Evolutionary conservation across 2,329 filamentous ascomycete genomes (phyloP).

Genomic region (Chaetomiaceae sp.): DNA sequence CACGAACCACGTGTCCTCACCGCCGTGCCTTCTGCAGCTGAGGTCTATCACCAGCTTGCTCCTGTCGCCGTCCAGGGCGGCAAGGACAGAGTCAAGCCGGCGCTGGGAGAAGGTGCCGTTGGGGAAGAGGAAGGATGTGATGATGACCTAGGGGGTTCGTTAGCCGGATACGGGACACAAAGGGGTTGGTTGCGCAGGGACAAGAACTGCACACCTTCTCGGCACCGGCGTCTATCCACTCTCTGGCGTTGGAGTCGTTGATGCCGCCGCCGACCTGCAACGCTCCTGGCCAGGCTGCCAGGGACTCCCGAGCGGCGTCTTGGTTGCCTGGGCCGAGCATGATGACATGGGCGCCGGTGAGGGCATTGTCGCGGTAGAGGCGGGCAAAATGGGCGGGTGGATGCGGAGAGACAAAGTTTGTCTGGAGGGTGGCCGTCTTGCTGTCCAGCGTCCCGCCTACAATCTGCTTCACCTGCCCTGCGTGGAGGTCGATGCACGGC

Average conservation of each 20-base stretch:
- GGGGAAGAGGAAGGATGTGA: conserved; percentile 93
- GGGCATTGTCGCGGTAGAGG: conserved; percentile 70
- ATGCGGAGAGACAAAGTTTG: conserved; percentile 85
- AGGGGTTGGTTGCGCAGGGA: too few species aligned
- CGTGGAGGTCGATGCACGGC: conserved; percentile 94
- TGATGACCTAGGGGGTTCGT: conserved; percentile 67
- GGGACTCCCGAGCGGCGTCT: conserved; percentile 70
- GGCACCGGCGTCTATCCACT: conserved; percentile 85
- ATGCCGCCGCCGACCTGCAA: conserved; percentile 95
- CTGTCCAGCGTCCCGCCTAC: conserved; percentile 87
- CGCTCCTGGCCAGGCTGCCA: conserved; percentile 71
- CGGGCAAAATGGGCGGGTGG: conserved; percentile 75
- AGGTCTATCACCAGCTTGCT: conserved; percentile 88
- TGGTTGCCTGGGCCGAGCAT: conserved; percentile 91
- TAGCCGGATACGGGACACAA: too few species aligned
- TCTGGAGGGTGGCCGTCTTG: conserved; percentile 64
- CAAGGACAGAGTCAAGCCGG: conserved; percentile 69
- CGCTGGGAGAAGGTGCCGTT: conserved; percentile 73
- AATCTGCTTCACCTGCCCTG: conserved; percentile 98
- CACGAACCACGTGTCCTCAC: conserved; percentile 77
- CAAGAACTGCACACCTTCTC: conserved; percentile 80
- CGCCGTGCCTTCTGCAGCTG: conserved; percentile 71
- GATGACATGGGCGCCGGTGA: conserved; percentile 86
- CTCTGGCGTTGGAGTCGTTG: conserved; percentile 72
- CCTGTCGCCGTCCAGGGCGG: conserved; percentile 67